Conservation (phyloP, 2,329 filamentous ascomycete genomes). For the Lasiodiplodia theobromae region DNA sequence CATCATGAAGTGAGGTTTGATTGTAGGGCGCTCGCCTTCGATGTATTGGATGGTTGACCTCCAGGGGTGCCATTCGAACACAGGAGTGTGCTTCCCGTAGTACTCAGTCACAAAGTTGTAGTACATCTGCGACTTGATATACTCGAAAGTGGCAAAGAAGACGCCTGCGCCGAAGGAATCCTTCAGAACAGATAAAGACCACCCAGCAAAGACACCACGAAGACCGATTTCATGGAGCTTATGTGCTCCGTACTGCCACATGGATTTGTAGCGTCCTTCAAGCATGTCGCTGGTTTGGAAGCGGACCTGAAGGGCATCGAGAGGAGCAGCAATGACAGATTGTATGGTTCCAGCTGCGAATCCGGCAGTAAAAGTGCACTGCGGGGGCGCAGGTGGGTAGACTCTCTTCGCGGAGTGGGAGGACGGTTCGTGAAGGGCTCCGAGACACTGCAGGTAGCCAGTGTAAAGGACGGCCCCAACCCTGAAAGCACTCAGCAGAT, state of each 20-base stretch:
- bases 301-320: constrained; percentile 77
- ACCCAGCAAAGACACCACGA: constrained; percentile 77
- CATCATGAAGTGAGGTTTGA: constrained; percentile 76
- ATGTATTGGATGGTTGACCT: constrained; percentile 33
- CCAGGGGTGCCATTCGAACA: constrained; percentile 25
- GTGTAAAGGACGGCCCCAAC: constrained; percentile 80
- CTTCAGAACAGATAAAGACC: constrained; percentile 71
- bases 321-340: constrained; percentile 74
- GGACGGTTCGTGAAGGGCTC: constrained; percentile 70
- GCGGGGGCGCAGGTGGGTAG: constrained; percentile 71
- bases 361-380: constrained; percentile 72
- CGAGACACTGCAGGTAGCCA: constrained; percentile 75
- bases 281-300: constrained; percentile 70
- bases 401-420: constrained; percentile 66
- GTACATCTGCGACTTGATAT: constrained; percentile 75
- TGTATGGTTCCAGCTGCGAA: constrained; percentile 73
- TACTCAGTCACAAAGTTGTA: constrained; percentile 75
- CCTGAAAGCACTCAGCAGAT: constrained; percentile 39
- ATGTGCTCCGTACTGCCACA: constrained; percentile 74
- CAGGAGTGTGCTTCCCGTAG: constrained; percentile 58
- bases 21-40: constrained; percentile 54
- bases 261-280: constrained; percentile 67
- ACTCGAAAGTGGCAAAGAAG: constrained; percentile 80
- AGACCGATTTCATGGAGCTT: constrained; percentile 75
- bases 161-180: constrained; percentile 73